A percentile compares a stretch with the other conserved stretches of the same genome.
Conservation (phyloP, 352 stramenopile genomes). For the Phytophthora colocasiae region DNA sequence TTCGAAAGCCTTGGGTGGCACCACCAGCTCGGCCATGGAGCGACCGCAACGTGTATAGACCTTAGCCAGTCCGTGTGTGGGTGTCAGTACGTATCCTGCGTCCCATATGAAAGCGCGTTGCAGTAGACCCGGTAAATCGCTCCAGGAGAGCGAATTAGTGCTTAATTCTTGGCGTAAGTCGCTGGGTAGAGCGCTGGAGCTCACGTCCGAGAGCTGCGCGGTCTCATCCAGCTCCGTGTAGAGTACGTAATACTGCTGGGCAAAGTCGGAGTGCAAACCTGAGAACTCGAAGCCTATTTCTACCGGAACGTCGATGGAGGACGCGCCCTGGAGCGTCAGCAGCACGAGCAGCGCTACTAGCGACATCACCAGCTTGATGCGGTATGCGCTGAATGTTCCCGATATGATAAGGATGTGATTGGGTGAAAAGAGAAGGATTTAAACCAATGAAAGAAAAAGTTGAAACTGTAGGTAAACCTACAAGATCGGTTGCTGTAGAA, state of each 20-base stretch:
- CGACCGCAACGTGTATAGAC: constrained; percentile 73
- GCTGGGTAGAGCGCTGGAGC: constrained; percentile 29
- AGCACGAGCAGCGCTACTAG: constrained; percentile 11
- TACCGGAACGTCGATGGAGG: constrained; percentile 44
- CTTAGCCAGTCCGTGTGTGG: constrained; percentile 36
- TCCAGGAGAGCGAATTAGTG: constrained; percentile 49
- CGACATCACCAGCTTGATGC: not conserved
- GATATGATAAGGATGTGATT: not conserved
- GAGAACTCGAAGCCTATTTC: constrained; percentile 59
- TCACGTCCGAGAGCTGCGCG: constrained; percentile 38
- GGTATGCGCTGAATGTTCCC: constrained; percentile 6
- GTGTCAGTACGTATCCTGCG: constrained; percentile 61
- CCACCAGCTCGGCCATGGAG: constrained; percentile 74
- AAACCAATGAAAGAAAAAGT: not conserved
- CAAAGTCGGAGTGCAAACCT: constrained; percentile 70
- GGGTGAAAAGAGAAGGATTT: constrained; percentile 3
- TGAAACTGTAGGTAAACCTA: not conserved
- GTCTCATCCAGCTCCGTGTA: constrained; percentile 43
- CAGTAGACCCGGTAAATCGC: constrained; percentile 57
- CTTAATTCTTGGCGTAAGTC: constrained; percentile 41
- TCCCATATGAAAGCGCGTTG: constrained; percentile 79
- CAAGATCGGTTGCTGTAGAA: no score
- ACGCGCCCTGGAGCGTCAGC: constrained; percentile 1
- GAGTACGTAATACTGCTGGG: constrained; percentile 71
- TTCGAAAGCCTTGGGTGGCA: constrained; percentile 62